These are phyloP conservation scores for Russula olivacea DNA, from an alignment of 768 basidiomycete genomes.

Conservation along the genomic window DNA sequence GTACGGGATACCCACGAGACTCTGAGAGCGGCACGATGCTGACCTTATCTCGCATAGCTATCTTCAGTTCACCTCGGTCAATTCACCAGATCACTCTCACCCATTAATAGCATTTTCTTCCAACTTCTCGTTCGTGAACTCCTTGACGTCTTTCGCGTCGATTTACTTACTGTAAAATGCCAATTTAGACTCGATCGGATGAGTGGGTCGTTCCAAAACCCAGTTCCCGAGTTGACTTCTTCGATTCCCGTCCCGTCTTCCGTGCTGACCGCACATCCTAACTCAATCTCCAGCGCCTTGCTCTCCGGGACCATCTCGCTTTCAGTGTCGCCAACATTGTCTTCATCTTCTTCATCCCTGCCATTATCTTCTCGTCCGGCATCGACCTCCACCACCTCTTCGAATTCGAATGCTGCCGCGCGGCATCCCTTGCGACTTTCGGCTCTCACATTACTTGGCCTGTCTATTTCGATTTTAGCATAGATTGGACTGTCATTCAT, in stretches of 20 bases:
- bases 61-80: conserved; percentile 43
- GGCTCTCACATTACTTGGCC: neutral
- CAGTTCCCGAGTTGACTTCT: conserved; percentile 46
- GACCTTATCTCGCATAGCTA: conserved; percentile 40
- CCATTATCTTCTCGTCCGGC: neutral
- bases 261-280: conserved; percentile 26
- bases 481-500: neutral
- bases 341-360: neutral
- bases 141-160: neutral
- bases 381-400: neutral
- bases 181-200: conserved; percentile 46
- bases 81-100: conserved; percentile 29
- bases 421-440: neutral
- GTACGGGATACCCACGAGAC: conserved; percentile 33
- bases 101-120: conserved; percentile 45
- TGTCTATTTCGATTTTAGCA: neutral
- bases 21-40: neutral
- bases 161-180: conserved; percentile 3
- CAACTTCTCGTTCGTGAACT: conserved; percentile 45
- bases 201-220: conserved; percentile 51
- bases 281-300: conserved; percentile 10
- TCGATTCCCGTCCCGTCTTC: conserved; percentile 37
- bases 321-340: neutral
- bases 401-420: conserved; percentile 2
- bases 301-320: neutral